These are phyloP conservation scores for Globisporangium barbulae DNA, from an alignment of 352 stramenopile genomes.

Conservation along the genomic window DNA sequence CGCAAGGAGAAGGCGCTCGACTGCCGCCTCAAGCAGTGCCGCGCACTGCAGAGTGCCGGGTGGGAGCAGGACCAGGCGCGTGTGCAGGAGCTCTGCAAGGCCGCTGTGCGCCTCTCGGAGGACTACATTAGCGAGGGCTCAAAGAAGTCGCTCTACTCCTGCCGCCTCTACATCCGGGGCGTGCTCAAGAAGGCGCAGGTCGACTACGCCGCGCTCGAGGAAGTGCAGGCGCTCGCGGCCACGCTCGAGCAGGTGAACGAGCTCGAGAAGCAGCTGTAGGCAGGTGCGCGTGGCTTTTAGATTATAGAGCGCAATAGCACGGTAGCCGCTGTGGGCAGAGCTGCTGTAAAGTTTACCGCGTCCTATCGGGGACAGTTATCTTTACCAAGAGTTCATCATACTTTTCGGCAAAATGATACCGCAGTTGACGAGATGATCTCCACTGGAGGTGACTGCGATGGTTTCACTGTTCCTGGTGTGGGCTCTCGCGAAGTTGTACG, in stretches of 20 bases:
- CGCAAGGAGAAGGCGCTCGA: slow-evolving; percentile 70
- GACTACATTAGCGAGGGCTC: slow-evolving; percentile 68
- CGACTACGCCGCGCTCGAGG: slow-evolving; percentile 52
- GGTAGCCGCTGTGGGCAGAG: too few species aligned
- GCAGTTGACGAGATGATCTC: too few species aligned
- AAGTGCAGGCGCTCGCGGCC: slow-evolving; percentile 40
- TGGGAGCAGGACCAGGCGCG: slow-evolving; percentile 64
- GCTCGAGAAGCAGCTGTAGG: slow-evolving; percentile 48
- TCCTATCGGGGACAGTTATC: too few species aligned
- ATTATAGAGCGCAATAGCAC: neutral
- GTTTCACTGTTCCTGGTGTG: too few species aligned
- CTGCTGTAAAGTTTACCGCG: too few species aligned
- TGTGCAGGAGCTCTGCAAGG: slow-evolving; percentile 58
- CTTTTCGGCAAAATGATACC: too few species aligned
- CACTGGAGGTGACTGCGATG: too few species aligned
- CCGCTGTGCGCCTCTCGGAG: slow-evolving; percentile 47
- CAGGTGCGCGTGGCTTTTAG: neutral
- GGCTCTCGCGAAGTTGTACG: too few species aligned
- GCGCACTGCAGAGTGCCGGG: slow-evolving; percentile 57
- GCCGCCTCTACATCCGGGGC: slow-evolving; percentile 68
- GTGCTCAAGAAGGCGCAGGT: slow-evolving; percentile 78
- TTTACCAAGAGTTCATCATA: too few species aligned
- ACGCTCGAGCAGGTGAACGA: slow-evolving; percentile 53
- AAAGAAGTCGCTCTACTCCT: slow-evolving; percentile 80
- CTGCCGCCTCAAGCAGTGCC: slow-evolving; percentile 76